Evolutionary conservation across 1,139 yeast species (phyloP).

Genomic region (Taiozyma sp.): DNA sequence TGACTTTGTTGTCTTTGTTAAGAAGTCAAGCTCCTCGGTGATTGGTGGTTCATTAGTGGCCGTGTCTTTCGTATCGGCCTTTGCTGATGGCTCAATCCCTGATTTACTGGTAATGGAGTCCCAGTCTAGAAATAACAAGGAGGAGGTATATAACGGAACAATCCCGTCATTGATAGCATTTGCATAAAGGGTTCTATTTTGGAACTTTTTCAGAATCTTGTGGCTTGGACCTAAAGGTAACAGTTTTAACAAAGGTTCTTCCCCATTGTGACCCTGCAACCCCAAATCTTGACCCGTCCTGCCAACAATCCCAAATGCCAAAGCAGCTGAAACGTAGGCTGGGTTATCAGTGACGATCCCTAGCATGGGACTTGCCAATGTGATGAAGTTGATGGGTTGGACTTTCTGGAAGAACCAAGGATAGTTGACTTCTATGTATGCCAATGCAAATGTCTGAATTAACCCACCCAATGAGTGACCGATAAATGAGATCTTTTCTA

Average conservation of each 20-base stretch:
- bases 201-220: slow-evolving; percentile 54
- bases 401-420: slow-evolving; percentile 68
- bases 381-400: slow-evolving; percentile 75
- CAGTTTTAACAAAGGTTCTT: slow-evolving; percentile 62
- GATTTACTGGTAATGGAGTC: slow-evolving; percentile 75
- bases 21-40: slow-evolving; percentile 6
- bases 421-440: slow-evolving; percentile 65
- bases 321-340: slow-evolving; percentile 73
- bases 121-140: slow-evolving; percentile 57
- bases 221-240: slow-evolving; percentile 85
- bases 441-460: slow-evolving; percentile 86
- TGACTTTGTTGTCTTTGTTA: slow-evolving; percentile 12
- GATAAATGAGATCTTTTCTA: slow-evolving; percentile 70
- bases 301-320: slow-evolving; percentile 88
- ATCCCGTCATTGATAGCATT: slow-evolving; percentile 66
- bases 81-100: slow-evolving; percentile 33
- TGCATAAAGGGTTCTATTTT: slow-evolving; percentile 45
- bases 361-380: slow-evolving; percentile 83
- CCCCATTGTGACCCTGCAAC: slow-evolving; percentile 33
- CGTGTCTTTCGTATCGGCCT: slow-evolving; percentile 11
- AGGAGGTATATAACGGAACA: slow-evolving; percentile 87
- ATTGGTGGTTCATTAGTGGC: slow-evolving; percentile 20
- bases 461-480: slow-evolving; percentile 95
- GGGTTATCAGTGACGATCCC: slow-evolving; percentile 90
- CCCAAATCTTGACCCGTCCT: slow-evolving; percentile 92